These are phyloP conservation scores for Aspergillus glaucus DNA, from an alignment of 2,329 filamentous ascomycete species.

Conservation along the genomic window DNA sequence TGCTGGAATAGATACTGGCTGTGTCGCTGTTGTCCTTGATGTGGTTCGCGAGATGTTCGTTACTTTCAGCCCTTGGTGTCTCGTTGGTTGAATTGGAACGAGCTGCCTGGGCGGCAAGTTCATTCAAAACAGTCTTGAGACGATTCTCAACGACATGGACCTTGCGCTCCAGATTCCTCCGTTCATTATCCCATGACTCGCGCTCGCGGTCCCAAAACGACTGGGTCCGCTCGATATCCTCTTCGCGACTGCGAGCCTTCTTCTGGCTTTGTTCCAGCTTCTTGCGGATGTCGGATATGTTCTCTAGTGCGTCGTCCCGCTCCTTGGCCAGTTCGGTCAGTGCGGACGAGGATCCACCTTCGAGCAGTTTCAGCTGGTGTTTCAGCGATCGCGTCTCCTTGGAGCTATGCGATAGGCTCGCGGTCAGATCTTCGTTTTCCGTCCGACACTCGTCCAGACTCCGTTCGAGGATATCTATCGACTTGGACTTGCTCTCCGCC, in stretches of 20 bases:
- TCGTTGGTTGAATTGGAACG: constrained; percentile 16
- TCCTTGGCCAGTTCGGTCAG: constrained; percentile 77
- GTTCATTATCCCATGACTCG: constrained; percentile 76
- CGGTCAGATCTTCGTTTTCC: constrained; percentile 67
- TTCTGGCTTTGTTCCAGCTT: constrained; percentile 74
- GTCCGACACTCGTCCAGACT: constrained; percentile 63
- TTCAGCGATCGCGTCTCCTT: constrained; percentile 78
- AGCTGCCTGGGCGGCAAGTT: constrained; percentile 53
- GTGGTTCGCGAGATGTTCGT: constrained; percentile 48
- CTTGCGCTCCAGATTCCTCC: constrained; percentile 72
- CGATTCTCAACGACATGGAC: constrained; percentile 85
- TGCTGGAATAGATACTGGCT: constrained; percentile 67
- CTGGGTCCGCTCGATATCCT: constrained; percentile 72
- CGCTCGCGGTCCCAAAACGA: constrained; percentile 78
- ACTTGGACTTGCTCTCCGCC: constrained; percentile 78
- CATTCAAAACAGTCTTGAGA: constrained; percentile 75
- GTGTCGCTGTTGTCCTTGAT: constrained; percentile 54
- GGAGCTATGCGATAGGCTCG: constrained; percentile 54
- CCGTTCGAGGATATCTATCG: constrained; percentile 78
- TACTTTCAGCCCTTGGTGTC: constrained; percentile 52
- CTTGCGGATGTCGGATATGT: constrained; percentile 63
- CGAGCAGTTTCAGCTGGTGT: constrained; percentile 76
- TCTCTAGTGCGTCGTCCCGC: constrained; percentile 74
- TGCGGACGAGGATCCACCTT: constrained; percentile 81
- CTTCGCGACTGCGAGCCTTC: constrained; percentile 70